phyloP scores from a whole-genome alignment of 306 rosid species.

The Cucurbita argyrosperma region DNA sequence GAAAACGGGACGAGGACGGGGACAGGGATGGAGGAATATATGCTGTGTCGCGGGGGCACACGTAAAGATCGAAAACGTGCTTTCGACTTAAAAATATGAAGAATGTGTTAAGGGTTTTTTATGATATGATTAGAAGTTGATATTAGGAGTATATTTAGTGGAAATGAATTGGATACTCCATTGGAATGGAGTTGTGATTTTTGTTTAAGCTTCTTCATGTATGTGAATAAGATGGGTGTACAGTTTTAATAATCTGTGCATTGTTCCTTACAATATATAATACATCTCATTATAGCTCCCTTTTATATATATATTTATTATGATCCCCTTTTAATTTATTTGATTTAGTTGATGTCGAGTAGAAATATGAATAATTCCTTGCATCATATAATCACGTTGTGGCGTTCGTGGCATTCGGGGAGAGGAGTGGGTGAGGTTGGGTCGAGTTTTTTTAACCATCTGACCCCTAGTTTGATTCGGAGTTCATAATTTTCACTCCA shows the following conservation, averaged over 20 bases:
- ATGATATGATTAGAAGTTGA: neutral
- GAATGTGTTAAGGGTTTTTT: neutral
- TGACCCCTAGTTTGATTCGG: no score
- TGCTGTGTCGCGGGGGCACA: neutral
- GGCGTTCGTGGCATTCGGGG: no score
- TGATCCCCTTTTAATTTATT: no score
- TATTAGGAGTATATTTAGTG: conserved; percentile 18
- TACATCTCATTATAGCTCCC: conserved; percentile 1
- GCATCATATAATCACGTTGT: no score
- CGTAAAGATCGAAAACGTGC: neutral
- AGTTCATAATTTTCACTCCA: no score
- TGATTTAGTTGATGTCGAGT: no score
- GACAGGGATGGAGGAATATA: neutral
- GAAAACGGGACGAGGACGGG: neutral
- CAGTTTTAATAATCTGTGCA: conserved; percentile 40
- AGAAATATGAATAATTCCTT: no score
- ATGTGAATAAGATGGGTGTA: conserved; percentile 42
- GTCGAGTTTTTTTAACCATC: no score
- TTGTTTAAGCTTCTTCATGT: conserved; percentile 25
- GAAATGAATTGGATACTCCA: conserved; percentile 15
- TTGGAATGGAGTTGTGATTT: conserved; percentile 20
- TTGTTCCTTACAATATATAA: conserved; percentile 17
- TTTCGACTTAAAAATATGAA: neutral
- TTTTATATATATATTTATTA: no score
- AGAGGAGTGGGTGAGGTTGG: no score